Evolutionary conservation across 2,329 filamentous ascomycete species (phyloP), one percentile per base, ranked within the genome.

Genomic region (Phaeosphaeria sp.): DNA sequence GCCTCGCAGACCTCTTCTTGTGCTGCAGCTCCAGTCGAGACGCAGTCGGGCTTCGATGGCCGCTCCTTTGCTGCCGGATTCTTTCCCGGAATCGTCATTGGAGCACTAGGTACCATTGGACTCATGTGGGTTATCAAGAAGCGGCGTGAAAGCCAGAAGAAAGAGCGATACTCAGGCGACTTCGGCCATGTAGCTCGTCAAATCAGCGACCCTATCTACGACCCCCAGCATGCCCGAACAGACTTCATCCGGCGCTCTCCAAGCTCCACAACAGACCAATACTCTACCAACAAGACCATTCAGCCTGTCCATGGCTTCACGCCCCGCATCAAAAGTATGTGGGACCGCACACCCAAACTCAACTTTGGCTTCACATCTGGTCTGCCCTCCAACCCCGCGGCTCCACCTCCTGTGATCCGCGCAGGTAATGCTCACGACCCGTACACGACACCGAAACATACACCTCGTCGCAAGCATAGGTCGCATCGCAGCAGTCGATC

Each of bases 181-280:
- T 77, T 77, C 42, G 75, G 74, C 1, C 73, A 75, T 40, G 74
- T 78, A 17, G 64, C 74, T 3, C 71, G 74, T 13, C 69, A 72
- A 40, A 76, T 77, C 63, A 76, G 72, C 57, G 75, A 78, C 42
- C 74, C 75, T 20, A 77, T 78, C 61, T 78, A 75, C 63, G 72
- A 77, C 53, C 74, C 75, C 1, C 57, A 63, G n/a, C 65, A 73
- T 51, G 70, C 71, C 13, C 67, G 76, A 3, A 74, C 73, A 36
- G 74, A 79, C 59, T 76, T 78, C 60, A 74, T 77, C 36, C 65
- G 75, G 13, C 69, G 71, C 6, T 71, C 65, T 6, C 73, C 73
- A 27, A 69, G 64, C 55, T 72, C 69, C 22, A 64, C 65, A 42
- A 65, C 65, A 3, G 66, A 63, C 53, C 66, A 69, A n/a, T 60